A percentile compares a stretch with the other conserved stretches of the same genome.
phyloP scores from a whole-genome alignment of 345 rosid species.

The Psidium friedrichsthalianum region DNA sequence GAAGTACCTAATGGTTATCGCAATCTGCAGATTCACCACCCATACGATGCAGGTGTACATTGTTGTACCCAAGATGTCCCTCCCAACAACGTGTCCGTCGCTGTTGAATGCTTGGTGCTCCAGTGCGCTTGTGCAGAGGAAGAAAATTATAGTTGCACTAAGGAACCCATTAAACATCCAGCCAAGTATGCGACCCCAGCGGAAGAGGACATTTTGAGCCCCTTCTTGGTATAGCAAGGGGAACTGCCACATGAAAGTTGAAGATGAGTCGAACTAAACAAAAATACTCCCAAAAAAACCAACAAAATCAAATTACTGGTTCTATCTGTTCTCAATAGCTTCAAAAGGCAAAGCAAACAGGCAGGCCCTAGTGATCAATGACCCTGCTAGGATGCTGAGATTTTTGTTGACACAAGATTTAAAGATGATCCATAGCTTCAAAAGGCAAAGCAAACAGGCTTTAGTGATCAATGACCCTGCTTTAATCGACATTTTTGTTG shows the following conservation, averaged over 20 bases:
- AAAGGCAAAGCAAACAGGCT: neutral
- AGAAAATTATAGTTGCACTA: conserved; percentile 53
- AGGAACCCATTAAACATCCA: conserved; percentile 77
- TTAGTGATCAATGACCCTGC: neutral
- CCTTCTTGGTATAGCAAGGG: conserved; percentile 88
- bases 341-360: neutral
- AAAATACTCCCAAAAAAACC: neutral
- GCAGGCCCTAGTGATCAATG: neutral
- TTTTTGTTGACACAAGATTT: neutral
- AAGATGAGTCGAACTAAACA: neutral
- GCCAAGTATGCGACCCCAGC: conserved; percentile 59
- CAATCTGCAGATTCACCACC: conserved; percentile 81
- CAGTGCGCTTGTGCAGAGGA: conserved; percentile 45
- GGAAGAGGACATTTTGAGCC: conserved; percentile 65
- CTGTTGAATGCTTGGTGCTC: conserved; percentile 61
- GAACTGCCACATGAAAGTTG: conserved; percentile 35
- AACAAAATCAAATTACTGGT: neutral
- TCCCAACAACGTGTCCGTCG: conserved; percentile 52
- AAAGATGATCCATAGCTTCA: neutral
- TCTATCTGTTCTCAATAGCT: neutral
- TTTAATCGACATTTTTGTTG: neutral
- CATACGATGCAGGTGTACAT: conserved; percentile 79
- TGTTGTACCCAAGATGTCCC: conserved; percentile 57
- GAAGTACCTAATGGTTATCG: conserved; percentile 56
- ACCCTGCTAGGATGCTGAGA: neutral